Base-by-base conservation (phyloP, 2,329 filamentous ascomycete genomes). In the Trichoderma gracile region DNA sequence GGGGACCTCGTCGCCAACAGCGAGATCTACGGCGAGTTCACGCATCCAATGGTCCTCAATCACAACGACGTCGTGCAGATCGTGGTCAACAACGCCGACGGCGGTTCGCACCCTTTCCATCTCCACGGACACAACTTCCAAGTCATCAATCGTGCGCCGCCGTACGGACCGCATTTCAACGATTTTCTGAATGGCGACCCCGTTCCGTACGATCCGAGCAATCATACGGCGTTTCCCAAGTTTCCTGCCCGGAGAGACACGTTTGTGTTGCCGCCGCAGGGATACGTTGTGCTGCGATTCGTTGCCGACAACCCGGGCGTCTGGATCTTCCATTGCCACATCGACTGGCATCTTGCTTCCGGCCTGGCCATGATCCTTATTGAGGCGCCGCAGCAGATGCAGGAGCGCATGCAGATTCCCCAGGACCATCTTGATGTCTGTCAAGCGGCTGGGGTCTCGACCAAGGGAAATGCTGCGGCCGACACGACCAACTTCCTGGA, bases 191-290 rank as follows among this genome's bases (percentile, higher is more conserved):
- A 33, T 14, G 62, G 62, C 15, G 62, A 64, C 5, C 62, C 62
- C n/a, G 62, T 64, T 10, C 45, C 45, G 10, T 64, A 58, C 27
- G 62, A 64, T 23, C 62, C 62, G 12, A 58, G 25, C 40, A 61
- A 64, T 3, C 70, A 73, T 3, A 64, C 66, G 1, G 74, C 71
- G 21, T 68, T 66, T 6, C 45, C 71, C 15, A 60, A 61, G 0
- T 53, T 67, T 69, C 82, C 84, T 1, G 78, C 81, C 27, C 80
- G 84, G 10, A 78, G 84, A 42, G 83, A 86, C 68, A 80, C 81
- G 2, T 81, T 82, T 6, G 77, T 81, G 67, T 75, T 86, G 2
- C 78, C 77, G 0, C 70, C 69, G 1, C 67, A 69, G 10, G 82
- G 82, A 0, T 80, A 80, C 70, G 61, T 83, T 3, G 79, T 82